phyloP scores from a whole-genome alignment of 306 rosid genomes.

The Prosopis cineraria region DNA sequence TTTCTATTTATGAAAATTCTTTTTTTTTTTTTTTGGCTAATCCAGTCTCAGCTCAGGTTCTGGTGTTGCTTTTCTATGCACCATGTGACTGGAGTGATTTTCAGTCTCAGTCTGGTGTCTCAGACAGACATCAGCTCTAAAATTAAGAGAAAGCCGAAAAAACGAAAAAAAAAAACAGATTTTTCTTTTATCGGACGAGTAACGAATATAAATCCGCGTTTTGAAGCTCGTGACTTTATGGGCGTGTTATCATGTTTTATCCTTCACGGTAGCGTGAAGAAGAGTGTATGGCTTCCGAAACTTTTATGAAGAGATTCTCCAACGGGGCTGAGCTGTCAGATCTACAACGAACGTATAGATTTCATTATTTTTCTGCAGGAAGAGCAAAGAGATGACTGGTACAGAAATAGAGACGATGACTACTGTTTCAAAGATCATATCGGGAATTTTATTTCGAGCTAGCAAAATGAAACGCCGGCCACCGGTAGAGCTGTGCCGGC shows the following conservation, averaged over 20 bases:
- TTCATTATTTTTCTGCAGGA: background rate
- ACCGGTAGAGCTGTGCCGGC: background rate
- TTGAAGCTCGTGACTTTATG: background rate
- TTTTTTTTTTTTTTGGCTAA: background rate
- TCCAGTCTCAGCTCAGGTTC: background rate
- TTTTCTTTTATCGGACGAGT: background rate
- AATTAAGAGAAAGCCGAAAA: too few species aligned
- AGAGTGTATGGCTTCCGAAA: background rate
- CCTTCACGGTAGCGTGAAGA: background rate
- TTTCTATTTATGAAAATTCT: background rate
- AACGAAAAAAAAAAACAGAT: background rate
- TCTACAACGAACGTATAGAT: background rate
- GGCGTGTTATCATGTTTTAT: background rate
- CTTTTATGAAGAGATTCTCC: background rate
- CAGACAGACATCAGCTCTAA: background rate
- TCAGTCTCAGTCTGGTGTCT: background rate
- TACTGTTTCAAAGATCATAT: background rate
- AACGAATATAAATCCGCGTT: background rate
- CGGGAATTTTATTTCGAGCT: background rate
- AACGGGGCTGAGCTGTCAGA: background rate
- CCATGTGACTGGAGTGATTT: background rate
- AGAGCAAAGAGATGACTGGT: background rate
- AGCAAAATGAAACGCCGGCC: background rate
- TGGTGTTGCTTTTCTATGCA: background rate
- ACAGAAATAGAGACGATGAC: background rate